These are phyloP conservation scores for Quercus variabilis DNA, from an alignment of 306 rosid species.

Conservation along the genomic window DNA sequence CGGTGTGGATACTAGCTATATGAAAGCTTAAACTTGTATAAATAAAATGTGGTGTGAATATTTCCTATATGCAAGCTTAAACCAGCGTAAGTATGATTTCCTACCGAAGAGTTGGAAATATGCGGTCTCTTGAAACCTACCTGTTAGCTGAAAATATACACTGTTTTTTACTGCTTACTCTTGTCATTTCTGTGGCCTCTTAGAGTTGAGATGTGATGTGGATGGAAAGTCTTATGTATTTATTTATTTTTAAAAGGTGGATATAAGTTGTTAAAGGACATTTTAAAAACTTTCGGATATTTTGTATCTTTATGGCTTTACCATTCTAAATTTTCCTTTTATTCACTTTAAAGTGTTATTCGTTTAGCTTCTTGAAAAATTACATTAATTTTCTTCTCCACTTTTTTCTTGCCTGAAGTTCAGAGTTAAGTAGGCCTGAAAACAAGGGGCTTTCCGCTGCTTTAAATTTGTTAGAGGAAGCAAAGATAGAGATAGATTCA, in stretches of 20 bases:
- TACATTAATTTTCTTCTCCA: conserved; percentile 11
- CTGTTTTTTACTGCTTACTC: neutral
- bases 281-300: conserved; percentile 1
- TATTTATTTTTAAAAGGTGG: neutral
- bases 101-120: neutral
- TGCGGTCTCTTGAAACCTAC: neutral
- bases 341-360: conserved; percentile 1
- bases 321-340: neutral
- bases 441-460: conserved; percentile 71
- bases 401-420: conserved; percentile 56
- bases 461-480: conserved; percentile 70
- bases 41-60: neutral
- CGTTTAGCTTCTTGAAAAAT: conserved; percentile 1
- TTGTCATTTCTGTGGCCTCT: neutral
- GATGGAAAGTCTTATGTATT: neutral
- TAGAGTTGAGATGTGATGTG: neutral
- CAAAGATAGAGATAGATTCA: conserved; percentile 86
- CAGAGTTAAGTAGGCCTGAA: conserved; percentile 96
- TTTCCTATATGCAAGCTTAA: neutral
- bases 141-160: neutral
- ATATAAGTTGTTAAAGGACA: neutral
- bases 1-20: neutral
- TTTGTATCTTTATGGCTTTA: neutral
- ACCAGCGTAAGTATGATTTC: neutral
- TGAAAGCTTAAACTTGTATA: neutral